Percentiles rank a stretch among this genome's conserved stretches.
Evolutionary conservation across 129 eudicot genomes (phyloP).

Genomic region (Scalesia atractyloides): DNA sequence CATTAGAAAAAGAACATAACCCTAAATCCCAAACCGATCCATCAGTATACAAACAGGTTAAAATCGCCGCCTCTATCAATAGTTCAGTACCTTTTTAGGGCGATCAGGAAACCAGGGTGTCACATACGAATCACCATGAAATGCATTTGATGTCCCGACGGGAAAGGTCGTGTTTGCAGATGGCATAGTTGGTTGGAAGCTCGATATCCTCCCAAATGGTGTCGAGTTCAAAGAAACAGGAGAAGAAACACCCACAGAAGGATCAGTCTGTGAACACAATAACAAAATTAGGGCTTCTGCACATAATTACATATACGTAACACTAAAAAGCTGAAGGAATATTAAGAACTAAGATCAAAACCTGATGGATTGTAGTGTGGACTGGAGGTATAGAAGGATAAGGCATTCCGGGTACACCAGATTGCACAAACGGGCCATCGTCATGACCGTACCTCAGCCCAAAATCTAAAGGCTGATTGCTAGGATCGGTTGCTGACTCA

Average conservation of each 20-base stretch:
- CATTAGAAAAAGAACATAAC: neutral
- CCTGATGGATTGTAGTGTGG: constrained; percentile 60
- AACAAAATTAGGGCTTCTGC: constrained; percentile 5
- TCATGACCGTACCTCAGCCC: constrained; percentile 58
- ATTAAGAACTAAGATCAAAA: constrained; percentile 30
- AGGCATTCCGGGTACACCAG: constrained; percentile 50
- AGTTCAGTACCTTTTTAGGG: constrained; percentile 69
- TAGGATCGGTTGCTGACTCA: constrained; percentile 47
- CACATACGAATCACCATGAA: constrained; percentile 71
- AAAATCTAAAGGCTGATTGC: constrained; percentile 79
- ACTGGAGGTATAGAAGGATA: constrained; percentile 58
- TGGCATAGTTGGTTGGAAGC: constrained; percentile 62
- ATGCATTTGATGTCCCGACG: constrained; percentile 52
- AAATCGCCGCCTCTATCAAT: neutral
- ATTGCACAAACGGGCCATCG: constrained; percentile 45
- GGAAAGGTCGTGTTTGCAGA: constrained; percentile 62
- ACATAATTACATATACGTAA: constrained; percentile 10
- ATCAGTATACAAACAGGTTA: neutral
- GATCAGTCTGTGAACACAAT: constrained; percentile 57
- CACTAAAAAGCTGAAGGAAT: constrained; percentile 10
- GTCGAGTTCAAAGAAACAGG: constrained; percentile 61
- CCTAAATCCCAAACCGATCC: constrained; percentile 5
- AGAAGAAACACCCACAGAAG: constrained; percentile 53
- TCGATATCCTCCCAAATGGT: constrained; percentile 57
- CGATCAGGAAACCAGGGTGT: constrained; percentile 57